Base-by-base conservation (phyloP, 768 basidiomycete species). In the Calocybe gangraenosa region DNA sequence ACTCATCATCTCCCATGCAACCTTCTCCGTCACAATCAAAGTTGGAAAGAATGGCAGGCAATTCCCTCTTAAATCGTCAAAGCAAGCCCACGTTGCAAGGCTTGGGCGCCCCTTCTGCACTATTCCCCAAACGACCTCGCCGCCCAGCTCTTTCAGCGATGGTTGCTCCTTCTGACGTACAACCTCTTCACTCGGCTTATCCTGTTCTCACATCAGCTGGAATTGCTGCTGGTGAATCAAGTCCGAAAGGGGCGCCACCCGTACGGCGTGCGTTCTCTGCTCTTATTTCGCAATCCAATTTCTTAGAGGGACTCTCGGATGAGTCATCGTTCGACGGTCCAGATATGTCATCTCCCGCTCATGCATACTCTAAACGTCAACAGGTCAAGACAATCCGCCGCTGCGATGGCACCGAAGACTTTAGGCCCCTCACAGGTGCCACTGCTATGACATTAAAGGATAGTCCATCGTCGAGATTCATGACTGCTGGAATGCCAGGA, bases 331-430 rank as follows among this genome's bases (percentile, higher is more conserved):
- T 81, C 44, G 81, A 84, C 53, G 74, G 73, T 15, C 73, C 73
- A 10, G 85, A 87, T 52, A 75, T 82, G 75, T 87, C 86, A 22
- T 87, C 86, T 0, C 87, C 88, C 33, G 88, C 88, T 25, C 82
- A 84, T 55, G 86, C 87, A 3, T 91, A 90, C 58, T 78, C 84
- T 0, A 81, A 79, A 55, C 79, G 88, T 31, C 87, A 88, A 47
- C 81, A 87, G 50, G 74, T 79, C 13, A 87, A 79, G 69, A 87
- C 88, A 1, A 78, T 90, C 47, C 74, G 88, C 41, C 71, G 87
- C 34, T 82, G 86, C 53, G 88, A 90, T 55, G 88, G 88, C 7
- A 88, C 85, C 9, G 87, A 90, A 42, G 85, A 89, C 60, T 83
- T 89, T 53, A 71, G 82, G 48, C 84, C 86, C 17, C 62, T 85